A percentile compares a stretch with the other conserved stretches of the same genome.
Evolutionary conservation across 192 early-diverging fungal genomes (phyloP).

Genomic region (Coemansia pectinata): DNA sequence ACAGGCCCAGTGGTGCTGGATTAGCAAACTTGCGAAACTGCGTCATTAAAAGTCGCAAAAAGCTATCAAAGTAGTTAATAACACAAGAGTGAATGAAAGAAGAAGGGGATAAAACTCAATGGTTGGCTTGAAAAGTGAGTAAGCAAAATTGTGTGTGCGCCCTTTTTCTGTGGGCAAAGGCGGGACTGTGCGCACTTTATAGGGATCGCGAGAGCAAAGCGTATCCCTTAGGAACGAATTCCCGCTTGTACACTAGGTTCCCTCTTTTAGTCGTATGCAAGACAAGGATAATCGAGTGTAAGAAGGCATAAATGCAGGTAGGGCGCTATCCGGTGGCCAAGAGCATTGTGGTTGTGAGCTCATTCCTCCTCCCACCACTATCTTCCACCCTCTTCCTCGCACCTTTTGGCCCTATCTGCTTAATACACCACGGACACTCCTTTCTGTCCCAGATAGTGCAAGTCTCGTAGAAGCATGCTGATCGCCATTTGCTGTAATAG

Average conservation of each 20-base stretch:
- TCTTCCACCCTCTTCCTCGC: neutral
- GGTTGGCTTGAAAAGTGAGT: neutral
- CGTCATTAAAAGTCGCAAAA: constrained; percentile 14
- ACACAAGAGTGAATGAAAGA: neutral
- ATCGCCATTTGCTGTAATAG: neutral
- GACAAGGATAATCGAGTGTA: neutral
- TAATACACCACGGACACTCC: neutral
- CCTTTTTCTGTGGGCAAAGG: neutral
- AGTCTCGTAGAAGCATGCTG: neutral
- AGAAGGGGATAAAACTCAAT: neutral
- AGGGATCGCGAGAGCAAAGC: neutral
- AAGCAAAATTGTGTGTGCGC: neutral
- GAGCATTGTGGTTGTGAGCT: neutral
- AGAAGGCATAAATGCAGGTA: neutral
- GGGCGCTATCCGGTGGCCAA: constrained; percentile 4
- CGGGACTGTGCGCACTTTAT: neutral
- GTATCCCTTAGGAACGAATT: neutral
- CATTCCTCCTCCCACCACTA: neutral
- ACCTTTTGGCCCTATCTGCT: neutral
- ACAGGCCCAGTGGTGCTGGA: constrained; percentile 58
- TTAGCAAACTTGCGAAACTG: constrained; percentile 54
- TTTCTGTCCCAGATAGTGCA: neutral
- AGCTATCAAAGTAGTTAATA: neutral
- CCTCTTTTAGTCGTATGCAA: neutral
- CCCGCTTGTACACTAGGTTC: neutral